Evolutionary conservation across 108 stramenopile genomes (phyloP).

Genomic region (Cyclotella atomus): DNA sequence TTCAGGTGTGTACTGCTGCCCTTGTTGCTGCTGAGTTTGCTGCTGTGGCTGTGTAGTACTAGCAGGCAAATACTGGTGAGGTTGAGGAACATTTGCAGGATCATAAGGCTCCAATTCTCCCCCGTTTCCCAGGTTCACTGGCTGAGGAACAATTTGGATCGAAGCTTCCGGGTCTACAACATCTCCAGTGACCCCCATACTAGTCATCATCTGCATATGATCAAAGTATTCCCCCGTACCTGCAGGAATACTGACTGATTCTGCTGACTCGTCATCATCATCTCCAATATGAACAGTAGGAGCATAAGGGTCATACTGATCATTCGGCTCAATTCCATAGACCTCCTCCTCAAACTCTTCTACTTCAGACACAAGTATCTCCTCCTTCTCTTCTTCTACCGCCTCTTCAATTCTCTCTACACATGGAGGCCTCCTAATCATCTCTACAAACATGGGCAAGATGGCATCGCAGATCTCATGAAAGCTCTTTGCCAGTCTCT

Average conservation of each 20-base stretch:
- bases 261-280: constrained; percentile 31
- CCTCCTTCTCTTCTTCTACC: background rate
- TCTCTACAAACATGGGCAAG: constrained; percentile 53
- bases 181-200: no score
- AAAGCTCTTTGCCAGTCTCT: constrained; percentile 42
- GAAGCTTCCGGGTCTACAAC: no score
- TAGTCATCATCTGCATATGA: constrained; percentile 13
- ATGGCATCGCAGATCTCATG: constrained; percentile 47
- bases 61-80: no score
- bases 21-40: background rate
- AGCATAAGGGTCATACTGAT: constrained; percentile 12
- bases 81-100: background rate
- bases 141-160: no score
- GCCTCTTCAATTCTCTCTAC: constrained; percentile 4
- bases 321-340: background rate
- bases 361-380: constrained; percentile 17
- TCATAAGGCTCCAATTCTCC: background rate
- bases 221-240: constrained; percentile 29
- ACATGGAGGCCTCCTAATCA: constrained; percentile 39
- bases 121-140: background rate
- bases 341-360: constrained; percentile 1
- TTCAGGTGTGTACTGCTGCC: background rate
- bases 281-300: background rate
- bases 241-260: constrained; percentile 29
- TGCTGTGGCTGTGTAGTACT: no score